These are phyloP conservation scores for Apiotrichum brassicae DNA, from an alignment of 1,284 basidiomycete genomes.

Conservation along the genomic window DNA sequence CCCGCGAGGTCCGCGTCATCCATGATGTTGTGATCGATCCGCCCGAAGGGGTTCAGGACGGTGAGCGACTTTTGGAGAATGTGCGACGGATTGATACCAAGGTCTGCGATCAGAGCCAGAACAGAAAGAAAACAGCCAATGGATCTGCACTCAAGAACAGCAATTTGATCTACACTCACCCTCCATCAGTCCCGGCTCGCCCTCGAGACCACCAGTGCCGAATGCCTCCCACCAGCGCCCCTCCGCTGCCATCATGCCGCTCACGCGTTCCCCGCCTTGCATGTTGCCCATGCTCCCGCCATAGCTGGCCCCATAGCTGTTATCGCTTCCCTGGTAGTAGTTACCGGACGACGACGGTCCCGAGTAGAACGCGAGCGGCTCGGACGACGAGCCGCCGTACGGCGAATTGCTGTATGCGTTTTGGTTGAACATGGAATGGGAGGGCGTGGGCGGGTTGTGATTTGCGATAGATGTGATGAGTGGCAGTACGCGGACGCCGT, in stretches of 20 bases:
- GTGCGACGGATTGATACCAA: conserved; percentile 96
- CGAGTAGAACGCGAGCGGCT: conserved; percentile 43
- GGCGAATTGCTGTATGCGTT: conserved; percentile 20
- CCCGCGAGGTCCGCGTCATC: conserved; percentile 98
- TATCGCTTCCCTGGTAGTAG: conserved; percentile 2
- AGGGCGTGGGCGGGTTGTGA: no score
- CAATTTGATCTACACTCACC: no score
- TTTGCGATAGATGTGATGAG: no score
- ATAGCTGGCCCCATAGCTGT: neutral
- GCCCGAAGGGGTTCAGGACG: conserved; percentile 84
- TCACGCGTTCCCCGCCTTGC: conserved; percentile 37
- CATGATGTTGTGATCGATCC: conserved; percentile 92
- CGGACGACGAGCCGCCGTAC: conserved; percentile 12
- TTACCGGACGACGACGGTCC: conserved; percentile 7
- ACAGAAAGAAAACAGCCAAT: no score
- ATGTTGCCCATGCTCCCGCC: conserved; percentile 12
- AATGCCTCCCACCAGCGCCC: conserved; percentile 91
- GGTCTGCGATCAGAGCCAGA: conserved; percentile 59
- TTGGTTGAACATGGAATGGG: conserved; percentile 27
- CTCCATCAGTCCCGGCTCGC: conserved; percentile 85
- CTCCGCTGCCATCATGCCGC: conserved; percentile 62
- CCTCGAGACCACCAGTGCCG: conserved; percentile 90
- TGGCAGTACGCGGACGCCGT: no score
- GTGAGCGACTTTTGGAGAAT: conserved; percentile 90
- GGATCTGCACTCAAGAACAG: no score